Base-by-base conservation (phyloP, 2,329 filamentous ascomycete species). In the Claviceps monticola region DNA sequence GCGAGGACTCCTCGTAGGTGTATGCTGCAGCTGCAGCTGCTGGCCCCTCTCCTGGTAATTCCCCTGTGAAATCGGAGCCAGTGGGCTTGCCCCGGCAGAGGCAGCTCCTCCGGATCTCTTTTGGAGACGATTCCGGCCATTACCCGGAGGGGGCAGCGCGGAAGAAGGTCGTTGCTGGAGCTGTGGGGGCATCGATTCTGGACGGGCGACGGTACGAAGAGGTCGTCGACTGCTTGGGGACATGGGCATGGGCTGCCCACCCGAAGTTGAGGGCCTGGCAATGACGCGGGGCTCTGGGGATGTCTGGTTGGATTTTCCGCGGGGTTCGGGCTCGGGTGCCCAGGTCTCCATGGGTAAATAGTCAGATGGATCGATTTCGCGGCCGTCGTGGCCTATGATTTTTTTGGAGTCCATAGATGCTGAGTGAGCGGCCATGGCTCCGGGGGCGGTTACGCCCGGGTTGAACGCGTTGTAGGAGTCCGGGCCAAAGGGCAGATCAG, bases 331-430 rank as follows among this genome's bases (percentile, higher is more conserved):
- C 60, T 89, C 85, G 0, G 85, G 84, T 1, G 85, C 85, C 84
- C 84, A 89, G 1, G 80, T 80, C 51, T 86, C 81, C 62, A 88
- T 78, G 0, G 86, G 86, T 14, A 90, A 72, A 61, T 90, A 86
- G 64, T 91, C 86, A 0, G 84, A 88, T 1, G 86, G 86, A 61
- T 91, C 86, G 51, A 91, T 77, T 59, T 88, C 83, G 51, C 83
- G 76, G 6, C 86, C 86, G 61, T 88, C 84, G 56, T 85, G 76
- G 1, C 80, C 84, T 50, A 89, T 81, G 55, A 90, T 88, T 60
- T 87, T 87, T 8, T 77, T 74, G 0, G 73, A 68, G 50, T 81
- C 78, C 56, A 74, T 70, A 49, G 71, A 72, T 47, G 74, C 60
- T 38, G 51, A 51, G 1, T 59, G 59, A 19, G 58, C 56, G 9